phyloP scores from a whole-genome alignment of 176 grass and related monocot genomes.

The Aegilops umbellulata region DNA sequence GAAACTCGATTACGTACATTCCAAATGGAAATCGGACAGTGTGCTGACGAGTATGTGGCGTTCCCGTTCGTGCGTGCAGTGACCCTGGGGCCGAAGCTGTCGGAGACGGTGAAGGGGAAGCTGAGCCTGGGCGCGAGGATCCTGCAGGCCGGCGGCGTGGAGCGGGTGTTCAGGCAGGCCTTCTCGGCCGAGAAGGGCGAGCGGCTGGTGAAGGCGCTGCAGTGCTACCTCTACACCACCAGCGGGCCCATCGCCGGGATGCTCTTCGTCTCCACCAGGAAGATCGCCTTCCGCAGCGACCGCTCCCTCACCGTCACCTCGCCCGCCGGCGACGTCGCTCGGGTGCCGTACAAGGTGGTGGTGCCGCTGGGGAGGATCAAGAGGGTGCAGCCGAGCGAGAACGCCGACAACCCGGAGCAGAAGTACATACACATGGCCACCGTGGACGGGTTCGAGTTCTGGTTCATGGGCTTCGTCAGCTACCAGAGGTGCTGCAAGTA shows the following conservation, averaged over 20 bases:
- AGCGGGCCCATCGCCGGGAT: conserved; percentile 79
- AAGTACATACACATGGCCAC: conserved; percentile 83
- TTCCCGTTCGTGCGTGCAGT: conserved; percentile 31
- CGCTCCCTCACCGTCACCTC: conserved; percentile 65
- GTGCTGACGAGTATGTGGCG: neutral
- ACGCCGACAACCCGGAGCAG: conserved; percentile 64
- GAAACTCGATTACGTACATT: neutral
- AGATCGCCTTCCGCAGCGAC: conserved; percentile 87
- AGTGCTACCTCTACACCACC: conserved; percentile 93
- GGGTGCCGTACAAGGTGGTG: conserved; percentile 75
- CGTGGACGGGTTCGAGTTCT: conserved; percentile 65
- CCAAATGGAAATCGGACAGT: neutral
- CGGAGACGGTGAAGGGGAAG: conserved; percentile 81
- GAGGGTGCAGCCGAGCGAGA: conserved; percentile 48
- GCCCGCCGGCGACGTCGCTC: conserved; percentile 42
- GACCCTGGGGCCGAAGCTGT: conserved; percentile 64
- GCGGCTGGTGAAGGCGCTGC: conserved; percentile 56
- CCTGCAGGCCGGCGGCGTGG: conserved; percentile 71
- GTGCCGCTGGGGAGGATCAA: conserved; percentile 65
- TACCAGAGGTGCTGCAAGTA: conserved; percentile 65
- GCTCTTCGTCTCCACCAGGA: conserved; percentile 78
- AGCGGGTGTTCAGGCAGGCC: conserved; percentile 62
- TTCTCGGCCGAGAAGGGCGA: conserved; percentile 70
- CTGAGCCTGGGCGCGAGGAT: conserved; percentile 67
- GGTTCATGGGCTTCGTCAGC: conserved; percentile 75